Percentiles rank a stretch among this genome's conserved stretches.
phyloP scores from a whole-genome alignment of 208 protist species.

The Leishmania arabica region DNA sequence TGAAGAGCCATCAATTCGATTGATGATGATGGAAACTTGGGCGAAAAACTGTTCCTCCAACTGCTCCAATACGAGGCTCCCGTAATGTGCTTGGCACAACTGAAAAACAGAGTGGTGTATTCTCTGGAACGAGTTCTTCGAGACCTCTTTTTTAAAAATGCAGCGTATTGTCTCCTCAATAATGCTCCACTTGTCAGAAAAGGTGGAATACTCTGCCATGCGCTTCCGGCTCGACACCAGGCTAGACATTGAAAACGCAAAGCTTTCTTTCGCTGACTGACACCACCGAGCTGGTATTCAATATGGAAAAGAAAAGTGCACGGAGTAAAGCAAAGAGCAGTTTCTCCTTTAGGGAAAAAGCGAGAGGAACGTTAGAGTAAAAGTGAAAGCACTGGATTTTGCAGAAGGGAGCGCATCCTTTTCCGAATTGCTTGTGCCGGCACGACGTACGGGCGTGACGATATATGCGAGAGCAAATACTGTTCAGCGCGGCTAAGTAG shows the following conservation, averaged over 20 bases:
- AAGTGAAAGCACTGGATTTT: neutral
- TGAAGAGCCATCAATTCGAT: slow-evolving; percentile 26
- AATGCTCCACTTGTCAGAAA: slow-evolving; percentile 63
- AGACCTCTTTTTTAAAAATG: slow-evolving; percentile 52
- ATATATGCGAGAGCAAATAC: neutral
- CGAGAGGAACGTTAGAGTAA: neutral
- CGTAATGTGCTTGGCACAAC: slow-evolving; percentile 57
- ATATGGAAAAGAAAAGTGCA: neutral
- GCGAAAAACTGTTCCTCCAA: slow-evolving; percentile 46
- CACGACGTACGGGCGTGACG: neutral
- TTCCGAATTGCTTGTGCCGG: neutral
- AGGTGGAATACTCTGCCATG: slow-evolving; percentile 28
- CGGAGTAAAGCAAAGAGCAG: slow-evolving; percentile 3
- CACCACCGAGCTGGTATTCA: neutral
- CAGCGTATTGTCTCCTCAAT: slow-evolving; percentile 54
- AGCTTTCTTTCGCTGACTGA: slow-evolving; percentile 4
- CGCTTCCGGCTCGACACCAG: slow-evolving; percentile 26
- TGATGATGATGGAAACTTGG: slow-evolving; percentile 35
- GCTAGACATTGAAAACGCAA: slow-evolving; percentile 18
- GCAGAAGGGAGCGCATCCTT: neutral
- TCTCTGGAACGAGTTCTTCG: slow-evolving; percentile 70
- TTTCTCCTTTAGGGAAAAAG: slow-evolving; percentile 25
- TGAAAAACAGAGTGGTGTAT: slow-evolving; percentile 80
- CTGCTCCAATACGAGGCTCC: slow-evolving; percentile 40
- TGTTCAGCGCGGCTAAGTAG: neutral